A percentile compares a stretch with the other conserved stretches of the same genome.
phyloP scores from a whole-genome alignment of 2,329 filamentous ascomycete species.

The Colletotrichum agaves region DNA sequence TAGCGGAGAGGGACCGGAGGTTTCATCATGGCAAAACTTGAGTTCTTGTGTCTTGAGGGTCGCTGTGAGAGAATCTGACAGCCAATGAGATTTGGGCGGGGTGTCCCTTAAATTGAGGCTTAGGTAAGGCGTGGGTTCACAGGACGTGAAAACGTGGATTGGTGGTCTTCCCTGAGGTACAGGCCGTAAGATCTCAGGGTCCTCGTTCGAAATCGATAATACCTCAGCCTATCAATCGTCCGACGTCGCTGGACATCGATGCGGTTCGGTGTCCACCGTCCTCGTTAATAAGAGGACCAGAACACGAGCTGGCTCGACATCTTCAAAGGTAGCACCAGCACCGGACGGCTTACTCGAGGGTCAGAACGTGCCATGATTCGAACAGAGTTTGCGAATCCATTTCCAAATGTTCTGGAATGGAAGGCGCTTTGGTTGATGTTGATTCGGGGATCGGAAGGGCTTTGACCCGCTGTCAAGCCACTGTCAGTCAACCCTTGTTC shows the following conservation, averaged over 20 bases:
- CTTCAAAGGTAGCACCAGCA: conserved; percentile 5
- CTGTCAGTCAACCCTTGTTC: not conserved
- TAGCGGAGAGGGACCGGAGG: conserved; percentile 24
- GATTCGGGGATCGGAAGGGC: conserved; percentile 6
- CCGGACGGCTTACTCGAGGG: not conserved
- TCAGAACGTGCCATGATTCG: conserved; percentile 31
- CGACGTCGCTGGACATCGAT: not conserved
- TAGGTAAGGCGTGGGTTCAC: conserved; percentile 19
- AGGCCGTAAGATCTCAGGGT: not conserved
- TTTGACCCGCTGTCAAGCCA: conserved; percentile 18
- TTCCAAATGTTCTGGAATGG: conserved; percentile 25
- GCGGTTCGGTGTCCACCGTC: not conserved
- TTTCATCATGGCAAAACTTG: conserved; percentile 32
- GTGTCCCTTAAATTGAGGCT: conserved; percentile 12
- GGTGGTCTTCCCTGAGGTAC: no score
- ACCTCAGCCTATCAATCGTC: conserved; percentile 2
- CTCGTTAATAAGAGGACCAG: not conserved
- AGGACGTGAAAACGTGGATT: not conserved
- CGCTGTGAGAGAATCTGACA: conserved; percentile 25
- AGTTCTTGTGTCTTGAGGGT: conserved; percentile 32
- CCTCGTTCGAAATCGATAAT: not conserved
- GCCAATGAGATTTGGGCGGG: conserved; percentile 28
- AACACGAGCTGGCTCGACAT: not conserved
- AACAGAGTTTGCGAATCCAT: conserved; percentile 17
- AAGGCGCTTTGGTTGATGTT: not conserved